A percentile compares a stretch with the other conserved stretches of the same genome.
phyloP scores from a whole-genome alignment of 768 basidiomycete genomes.

The Leccinum disarticulatum region DNA sequence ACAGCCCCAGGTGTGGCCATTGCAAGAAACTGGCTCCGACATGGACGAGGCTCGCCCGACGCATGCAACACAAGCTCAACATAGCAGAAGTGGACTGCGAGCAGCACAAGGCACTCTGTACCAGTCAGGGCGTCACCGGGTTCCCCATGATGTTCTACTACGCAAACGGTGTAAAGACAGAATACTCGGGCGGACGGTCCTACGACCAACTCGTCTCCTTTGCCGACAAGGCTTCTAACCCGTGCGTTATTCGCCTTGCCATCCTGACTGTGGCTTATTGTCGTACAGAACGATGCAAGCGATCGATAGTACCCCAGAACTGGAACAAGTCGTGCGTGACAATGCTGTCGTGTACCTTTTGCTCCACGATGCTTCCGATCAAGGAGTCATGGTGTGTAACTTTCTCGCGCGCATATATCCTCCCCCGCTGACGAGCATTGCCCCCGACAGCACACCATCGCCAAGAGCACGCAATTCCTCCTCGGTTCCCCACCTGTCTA shows the following conservation, averaged over 20 bases:
- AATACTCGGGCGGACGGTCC: constrained; percentile 74
- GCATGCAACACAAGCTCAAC: constrained; percentile 68
- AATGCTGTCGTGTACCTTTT: constrained; percentile 44
- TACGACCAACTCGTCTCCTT: constrained; percentile 72
- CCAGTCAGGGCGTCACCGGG: constrained; percentile 62
- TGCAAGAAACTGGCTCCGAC: constrained; percentile 90
- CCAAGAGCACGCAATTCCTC: constrained; percentile 53
- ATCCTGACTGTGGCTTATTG: not conserved
- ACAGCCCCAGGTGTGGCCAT: constrained; percentile 71
- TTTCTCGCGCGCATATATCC: not conserved
- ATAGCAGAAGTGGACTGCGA: constrained; percentile 93
- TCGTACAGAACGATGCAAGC: constrained; percentile 20
- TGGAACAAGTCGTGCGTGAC: constrained; percentile 13
- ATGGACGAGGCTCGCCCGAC: constrained; percentile 73
- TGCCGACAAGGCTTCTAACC: constrained; percentile 68
- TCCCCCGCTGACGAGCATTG: not conserved
- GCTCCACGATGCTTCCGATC: constrained; percentile 41
- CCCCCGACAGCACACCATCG: constrained; percentile 45
- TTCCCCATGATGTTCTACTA: constrained; percentile 85
- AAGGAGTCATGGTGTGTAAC: constrained; percentile 32
- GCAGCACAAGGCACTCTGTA: constrained; percentile 64
- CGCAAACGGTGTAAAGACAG: constrained; percentile 56
- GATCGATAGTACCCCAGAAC: constrained; percentile 8
- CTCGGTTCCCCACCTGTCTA: constrained; percentile 51
- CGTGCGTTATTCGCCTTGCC: constrained; percentile 46